Evolutionary conservation across 1,139 yeast species (phyloP).

Genomic region (Scheffersomyces segobiensis): DNA sequence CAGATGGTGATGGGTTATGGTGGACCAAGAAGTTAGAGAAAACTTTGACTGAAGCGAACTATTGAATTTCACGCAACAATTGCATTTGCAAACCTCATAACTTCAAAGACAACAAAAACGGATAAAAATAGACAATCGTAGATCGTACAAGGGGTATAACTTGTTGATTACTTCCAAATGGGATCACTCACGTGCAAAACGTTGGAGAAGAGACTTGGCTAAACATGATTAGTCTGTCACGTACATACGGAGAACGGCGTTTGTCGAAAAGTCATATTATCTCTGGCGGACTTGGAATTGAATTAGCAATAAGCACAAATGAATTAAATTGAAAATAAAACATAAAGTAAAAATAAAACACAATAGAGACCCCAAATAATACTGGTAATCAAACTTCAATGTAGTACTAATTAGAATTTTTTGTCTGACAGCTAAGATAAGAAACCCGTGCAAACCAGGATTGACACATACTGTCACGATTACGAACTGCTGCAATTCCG

Average conservation of each 20-base stretch:
- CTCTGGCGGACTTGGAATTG: not conserved
- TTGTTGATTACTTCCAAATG: not conserved
- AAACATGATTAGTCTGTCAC: not conserved
- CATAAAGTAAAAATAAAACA: not conserved
- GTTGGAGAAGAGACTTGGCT: not conserved
- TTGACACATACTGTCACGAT: slow-evolving; percentile 1
- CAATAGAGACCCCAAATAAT: not conserved
- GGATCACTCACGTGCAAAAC: not conserved
- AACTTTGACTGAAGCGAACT: not conserved
- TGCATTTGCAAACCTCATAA: not conserved
- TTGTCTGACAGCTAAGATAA: not conserved
- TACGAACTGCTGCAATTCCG: not conserved
- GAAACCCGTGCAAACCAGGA: not conserved
- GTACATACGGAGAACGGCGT: not conserved
- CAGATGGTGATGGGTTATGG: not conserved
- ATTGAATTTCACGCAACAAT: not conserved
- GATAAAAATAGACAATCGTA: not conserved
- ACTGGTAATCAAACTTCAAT: not conserved
- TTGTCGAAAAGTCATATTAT: not conserved
- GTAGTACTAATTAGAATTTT: not conserved
- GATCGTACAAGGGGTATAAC: not conserved
- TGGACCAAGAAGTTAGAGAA: not conserved
- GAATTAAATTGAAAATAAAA: not conserved
- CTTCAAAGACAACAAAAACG: not conserved
- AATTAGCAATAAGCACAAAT: not conserved